Conservation (phyloP, 2,329 filamentous ascomycete genomes). For the Colletotrichum australisinense region DNA sequence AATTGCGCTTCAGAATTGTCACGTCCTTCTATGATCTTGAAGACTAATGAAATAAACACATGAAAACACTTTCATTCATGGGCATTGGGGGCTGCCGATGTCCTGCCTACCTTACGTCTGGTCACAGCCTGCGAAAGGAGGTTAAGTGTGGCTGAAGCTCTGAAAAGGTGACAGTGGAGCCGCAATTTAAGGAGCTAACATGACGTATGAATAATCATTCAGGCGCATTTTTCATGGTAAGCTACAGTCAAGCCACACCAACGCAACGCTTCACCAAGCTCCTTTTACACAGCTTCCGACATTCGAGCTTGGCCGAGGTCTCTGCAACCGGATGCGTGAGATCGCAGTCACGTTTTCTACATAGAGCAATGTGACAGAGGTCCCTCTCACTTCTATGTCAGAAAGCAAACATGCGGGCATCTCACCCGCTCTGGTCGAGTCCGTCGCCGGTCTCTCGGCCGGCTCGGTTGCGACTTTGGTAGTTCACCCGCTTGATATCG, state of each 20-base stretch:
- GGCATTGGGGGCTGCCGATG: not conserved
- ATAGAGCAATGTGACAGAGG: conserved; percentile 26
- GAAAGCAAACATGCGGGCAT: conserved; percentile 66
- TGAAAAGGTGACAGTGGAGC: conserved; percentile 18
- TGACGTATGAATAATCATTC: conserved; percentile 27
- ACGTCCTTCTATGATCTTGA: not conserved
- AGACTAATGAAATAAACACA: not conserved
- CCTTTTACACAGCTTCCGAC: not conserved
- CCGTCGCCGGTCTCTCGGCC: conserved; percentile 88
- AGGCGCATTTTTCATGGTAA: conserved; percentile 1
- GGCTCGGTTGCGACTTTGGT: conserved; percentile 87
- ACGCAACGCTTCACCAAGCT: not conserved
- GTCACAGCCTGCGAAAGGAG: conserved; percentile 14
- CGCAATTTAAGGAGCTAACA: conserved; percentile 26
- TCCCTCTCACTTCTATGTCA: conserved; percentile 54
- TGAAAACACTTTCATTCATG: not conserved
- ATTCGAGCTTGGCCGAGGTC: not conserved
- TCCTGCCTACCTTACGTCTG: not conserved
- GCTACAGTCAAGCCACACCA: conserved; percentile 24
- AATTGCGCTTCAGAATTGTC: not conserved
- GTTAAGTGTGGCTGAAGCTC: conserved; percentile 27
- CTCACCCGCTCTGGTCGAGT: conserved; percentile 85
- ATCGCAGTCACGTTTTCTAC: not conserved
- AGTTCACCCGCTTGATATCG: conserved; percentile 92
- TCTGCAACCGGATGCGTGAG: not conserved